Percentiles rank a stretch among this genome's conserved stretches.
Conservation (phyloP, 2,329 filamentous ascomycete species). For the Epichloe bromicola region DNA sequence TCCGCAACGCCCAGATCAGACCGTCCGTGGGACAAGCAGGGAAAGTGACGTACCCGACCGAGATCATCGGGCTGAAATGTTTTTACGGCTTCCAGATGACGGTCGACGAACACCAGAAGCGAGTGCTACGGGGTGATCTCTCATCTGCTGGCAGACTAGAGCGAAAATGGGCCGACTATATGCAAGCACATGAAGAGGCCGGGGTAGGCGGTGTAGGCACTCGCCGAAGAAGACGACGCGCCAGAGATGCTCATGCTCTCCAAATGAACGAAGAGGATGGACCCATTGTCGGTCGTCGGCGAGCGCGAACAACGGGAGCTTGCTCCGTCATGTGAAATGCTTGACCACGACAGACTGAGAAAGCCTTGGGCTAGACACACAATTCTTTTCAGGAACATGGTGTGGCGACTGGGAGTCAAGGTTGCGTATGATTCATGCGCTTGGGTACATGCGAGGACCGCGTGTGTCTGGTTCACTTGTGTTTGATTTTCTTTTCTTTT, state of each 20-base stretch:
- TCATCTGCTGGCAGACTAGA: constrained; percentile 65
- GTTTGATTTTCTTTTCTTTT: not conserved
- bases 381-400: not conserved
- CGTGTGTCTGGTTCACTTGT: not conserved
- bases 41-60: constrained; percentile 49
- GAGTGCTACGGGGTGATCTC: constrained; percentile 67
- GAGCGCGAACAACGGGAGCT: constrained; percentile 49
- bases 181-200: constrained; percentile 83
- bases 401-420: not conserved
- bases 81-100: constrained; percentile 95
- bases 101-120: constrained; percentile 83
- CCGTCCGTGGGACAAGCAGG: constrained; percentile 29
- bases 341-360: not conserved
- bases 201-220: constrained; percentile 52
- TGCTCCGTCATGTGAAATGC: constrained; percentile 50
- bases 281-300: constrained; percentile 40
- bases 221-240: constrained; percentile 60
- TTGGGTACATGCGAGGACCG: not conserved
- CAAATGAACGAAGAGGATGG: constrained; percentile 73
- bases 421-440: no score
- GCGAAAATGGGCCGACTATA: constrained; percentile 85
- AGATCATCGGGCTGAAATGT: constrained; percentile 79
- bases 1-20: constrained; percentile 65
- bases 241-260: constrained; percentile 66
- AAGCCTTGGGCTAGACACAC: not conserved